Conservation (phyloP, 768 basidiomycete species). For the Macrolepiota dolichaula region DNA sequence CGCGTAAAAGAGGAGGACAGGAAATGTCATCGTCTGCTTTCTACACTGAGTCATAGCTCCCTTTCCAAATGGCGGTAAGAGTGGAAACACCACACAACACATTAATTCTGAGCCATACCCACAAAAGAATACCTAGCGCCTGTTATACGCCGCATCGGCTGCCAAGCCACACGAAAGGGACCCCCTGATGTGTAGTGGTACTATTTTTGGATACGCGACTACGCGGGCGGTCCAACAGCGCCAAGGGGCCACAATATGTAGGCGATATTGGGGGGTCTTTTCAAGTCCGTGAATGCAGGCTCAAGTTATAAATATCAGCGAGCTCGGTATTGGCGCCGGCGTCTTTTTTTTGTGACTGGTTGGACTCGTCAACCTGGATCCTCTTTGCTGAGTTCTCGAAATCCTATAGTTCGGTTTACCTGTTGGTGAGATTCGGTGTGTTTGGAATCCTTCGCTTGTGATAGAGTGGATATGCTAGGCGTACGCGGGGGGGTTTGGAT, state of each 20-base stretch:
- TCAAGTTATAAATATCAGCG: neutral
- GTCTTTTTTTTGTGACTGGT: neutral
- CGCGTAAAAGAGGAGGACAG: neutral
- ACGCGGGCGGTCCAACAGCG: neutral
- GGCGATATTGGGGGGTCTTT: neutral
- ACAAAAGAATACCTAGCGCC: neutral
- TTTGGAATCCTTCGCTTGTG: too few species aligned
- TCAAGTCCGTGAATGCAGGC: neutral
- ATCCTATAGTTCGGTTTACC: too few species aligned
- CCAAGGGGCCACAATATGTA: neutral
- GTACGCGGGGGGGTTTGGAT: too few species aligned
- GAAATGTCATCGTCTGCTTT: neutral
- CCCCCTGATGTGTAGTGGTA: neutral
- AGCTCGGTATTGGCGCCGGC: neutral
- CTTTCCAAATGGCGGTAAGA: neutral
- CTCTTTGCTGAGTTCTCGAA: neutral
- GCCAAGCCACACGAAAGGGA: neutral
- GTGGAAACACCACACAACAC: too few species aligned
- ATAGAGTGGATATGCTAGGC: too few species aligned
- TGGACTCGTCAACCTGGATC: neutral
- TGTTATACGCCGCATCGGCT: neutral
- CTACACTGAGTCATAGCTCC: neutral
- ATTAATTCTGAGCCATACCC: neutral
- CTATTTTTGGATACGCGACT: neutral
- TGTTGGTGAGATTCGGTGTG: too few species aligned